Evolutionary conservation across 2,329 filamentous ascomycete species (phyloP).

Genomic region (Hypoxylon sp.): DNA sequence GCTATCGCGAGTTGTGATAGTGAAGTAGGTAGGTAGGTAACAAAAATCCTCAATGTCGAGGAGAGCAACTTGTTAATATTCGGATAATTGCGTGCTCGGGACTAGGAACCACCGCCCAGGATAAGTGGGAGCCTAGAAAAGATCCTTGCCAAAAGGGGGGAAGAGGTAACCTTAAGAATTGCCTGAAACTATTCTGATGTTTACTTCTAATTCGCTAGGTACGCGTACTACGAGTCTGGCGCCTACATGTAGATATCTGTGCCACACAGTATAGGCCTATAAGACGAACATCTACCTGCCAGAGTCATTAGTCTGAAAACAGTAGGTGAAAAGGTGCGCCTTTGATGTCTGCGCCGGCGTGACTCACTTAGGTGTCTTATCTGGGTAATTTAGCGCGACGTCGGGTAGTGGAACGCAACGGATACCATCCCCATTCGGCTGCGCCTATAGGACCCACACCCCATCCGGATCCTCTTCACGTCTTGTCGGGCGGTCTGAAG

Average conservation of each 20-base stretch:
- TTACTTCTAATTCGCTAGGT: conserved; percentile 5
- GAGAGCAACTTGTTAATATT: conserved; percentile 29
- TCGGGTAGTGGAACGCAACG: background rate
- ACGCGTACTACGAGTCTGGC: background rate
- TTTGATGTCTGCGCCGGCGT: background rate
- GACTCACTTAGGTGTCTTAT: conserved; percentile 16
- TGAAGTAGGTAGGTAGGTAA: conserved; percentile 1
- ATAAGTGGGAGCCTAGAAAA: conserved; percentile 23
- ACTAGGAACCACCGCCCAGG: conserved; percentile 16
- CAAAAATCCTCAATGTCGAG: conserved; percentile 5
- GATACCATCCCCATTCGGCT: conserved; percentile 1
- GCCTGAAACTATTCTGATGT: conserved; percentile 33
- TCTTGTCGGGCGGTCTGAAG: background rate
- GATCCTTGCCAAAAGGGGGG: conserved; percentile 31
- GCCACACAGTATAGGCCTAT: background rate
- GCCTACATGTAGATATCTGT: conserved; percentile 9
- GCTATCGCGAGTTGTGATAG: conserved; percentile 26
- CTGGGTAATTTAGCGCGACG: background rate
- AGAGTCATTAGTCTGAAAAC: conserved; percentile 10
- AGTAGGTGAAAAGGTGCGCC: conserved; percentile 2
- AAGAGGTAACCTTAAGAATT: conserved; percentile 26
- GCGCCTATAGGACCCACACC: background rate
- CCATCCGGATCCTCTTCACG: background rate
- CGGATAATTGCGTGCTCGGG: conserved; percentile 41
- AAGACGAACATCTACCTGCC: conserved; percentile 4